These are phyloP conservation scores for Lecanicillium sp. DNA, from an alignment of 2,329 filamentous ascomycete species.

Conservation along the genomic window DNA sequence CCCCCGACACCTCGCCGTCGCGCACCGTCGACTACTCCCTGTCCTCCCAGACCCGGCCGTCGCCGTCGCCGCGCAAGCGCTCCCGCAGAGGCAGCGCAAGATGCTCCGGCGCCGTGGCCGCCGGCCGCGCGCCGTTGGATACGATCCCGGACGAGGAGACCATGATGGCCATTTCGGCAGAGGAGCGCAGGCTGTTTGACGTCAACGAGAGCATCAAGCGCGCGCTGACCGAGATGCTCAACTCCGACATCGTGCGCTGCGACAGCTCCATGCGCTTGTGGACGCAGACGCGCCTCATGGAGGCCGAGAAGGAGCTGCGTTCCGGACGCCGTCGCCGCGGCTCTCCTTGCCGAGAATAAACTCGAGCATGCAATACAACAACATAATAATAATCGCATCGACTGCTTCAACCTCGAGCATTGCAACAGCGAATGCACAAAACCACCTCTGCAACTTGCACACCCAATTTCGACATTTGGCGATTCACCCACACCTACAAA, in stretches of 20 bases:
- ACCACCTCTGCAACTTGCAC: too few species aligned
- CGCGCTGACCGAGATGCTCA: conserved; percentile 55
- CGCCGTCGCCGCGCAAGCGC: conserved; percentile 30
- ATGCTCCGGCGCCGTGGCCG: conserved; percentile 27
- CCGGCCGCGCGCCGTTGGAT: conserved; percentile 22
- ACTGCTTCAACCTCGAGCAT: too few species aligned
- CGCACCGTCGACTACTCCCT: conserved; percentile 46
- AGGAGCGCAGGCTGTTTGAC: conserved; percentile 48
- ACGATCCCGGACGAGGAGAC: conserved; percentile 43
- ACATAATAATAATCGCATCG: too few species aligned
- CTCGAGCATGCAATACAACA: too few species aligned
- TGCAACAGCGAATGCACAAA: too few species aligned
- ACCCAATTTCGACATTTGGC: too few species aligned
- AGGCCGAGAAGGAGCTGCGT: conserved; percentile 54
- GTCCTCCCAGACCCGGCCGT: conserved; percentile 46
- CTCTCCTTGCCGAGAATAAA: conserved; percentile 26
- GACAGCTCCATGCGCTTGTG: conserved; percentile 49
- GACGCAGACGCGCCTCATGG: conserved; percentile 54
- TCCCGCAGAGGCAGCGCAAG: conserved; percentile 24
- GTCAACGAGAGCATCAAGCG: conserved; percentile 58
- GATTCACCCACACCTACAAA: too few species aligned
- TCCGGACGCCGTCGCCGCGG: conserved; percentile 45
- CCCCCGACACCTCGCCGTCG: conserved; percentile 56
- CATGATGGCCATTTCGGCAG: conserved; percentile 42
- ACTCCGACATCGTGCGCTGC: conserved; percentile 48